Evolutionary conservation across 2,329 filamentous ascomycete genomes (phyloP), one percentile per base, ranked within the genome.

Genomic region (Xylaria sp.): DNA sequence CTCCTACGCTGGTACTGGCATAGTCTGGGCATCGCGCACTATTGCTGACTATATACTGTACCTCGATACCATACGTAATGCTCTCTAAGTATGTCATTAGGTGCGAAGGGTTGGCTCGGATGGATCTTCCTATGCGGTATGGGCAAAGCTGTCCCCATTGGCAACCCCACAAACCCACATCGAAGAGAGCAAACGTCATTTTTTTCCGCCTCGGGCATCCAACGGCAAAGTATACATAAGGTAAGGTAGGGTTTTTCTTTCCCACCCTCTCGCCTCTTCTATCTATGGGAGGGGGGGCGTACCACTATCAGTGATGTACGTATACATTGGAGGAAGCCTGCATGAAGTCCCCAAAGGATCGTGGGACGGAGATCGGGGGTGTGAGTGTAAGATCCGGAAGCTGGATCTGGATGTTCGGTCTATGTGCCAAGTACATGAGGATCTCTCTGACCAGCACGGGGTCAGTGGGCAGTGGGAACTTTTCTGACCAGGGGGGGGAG

Each of bases 221-320:
- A n/a, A n/a, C n/a, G n/a, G n/a, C n/a, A n/a, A n/a, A n/a, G n/a
- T n/a, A n/a, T n/a, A n/a, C n/a, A n/a, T n/a, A n/a, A n/a, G n/a
- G n/a, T n/a, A n/a, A n/a, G n/a, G n/a, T n/a, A n/a, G n/a, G n/a
- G n/a, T n/a, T n/a, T n/a, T n/a, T 60, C 33, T 19, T 33, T 11
- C 46, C 53, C 62, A 56, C 40, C 53, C 62, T 51, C 48, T n/a
- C 33, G 62, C 31, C 23, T 37, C 25, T 21, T 41, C 54, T 41
- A 9, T 41, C 46, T 49, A 35, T 48, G 31, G 47, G 62, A 43
- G 40, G 55, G 62, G 58, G 62, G 58, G 62, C 25, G 63, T 66
- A 61, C 48, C 38, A 25, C 33, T 62, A 66, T 58, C 58, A 60
- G 41, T 13, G 27, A 54, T 58, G 52, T 56, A 41, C 21, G 52